Percentiles rank a stretch among this genome's conserved stretches.
These are phyloP conservation scores for Fragaria ananassa DNA, from an alignment of 306 rosid species.

Conservation along the genomic window DNA sequence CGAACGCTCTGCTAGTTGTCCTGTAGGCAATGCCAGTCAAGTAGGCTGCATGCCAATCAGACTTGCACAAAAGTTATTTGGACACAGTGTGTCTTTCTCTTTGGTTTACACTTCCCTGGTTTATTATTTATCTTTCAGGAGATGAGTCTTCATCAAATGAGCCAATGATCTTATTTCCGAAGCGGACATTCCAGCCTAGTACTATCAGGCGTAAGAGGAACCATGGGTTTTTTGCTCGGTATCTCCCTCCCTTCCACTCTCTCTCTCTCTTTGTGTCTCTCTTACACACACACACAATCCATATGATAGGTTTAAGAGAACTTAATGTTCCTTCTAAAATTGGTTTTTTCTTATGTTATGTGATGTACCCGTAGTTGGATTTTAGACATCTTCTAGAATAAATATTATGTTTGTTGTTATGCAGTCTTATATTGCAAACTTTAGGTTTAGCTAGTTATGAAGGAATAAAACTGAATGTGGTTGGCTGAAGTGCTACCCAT, in stretches of 20 bases:
- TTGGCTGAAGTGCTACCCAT: neutral
- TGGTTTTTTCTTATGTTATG: neutral
- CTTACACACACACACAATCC: neutral
- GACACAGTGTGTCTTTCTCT: neutral
- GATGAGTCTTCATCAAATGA: slow-evolving; percentile 55
- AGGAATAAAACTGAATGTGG: neutral
- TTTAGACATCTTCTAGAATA: neutral
- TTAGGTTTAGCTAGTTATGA: neutral
- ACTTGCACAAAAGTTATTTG: neutral
- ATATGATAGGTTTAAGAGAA: neutral
- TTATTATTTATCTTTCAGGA: slow-evolving; percentile 33
- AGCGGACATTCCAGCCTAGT: slow-evolving; percentile 91
- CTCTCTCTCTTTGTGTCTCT: too few species aligned
- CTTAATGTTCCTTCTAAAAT: neutral
- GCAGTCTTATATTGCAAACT: neutral
- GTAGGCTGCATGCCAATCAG: neutral
- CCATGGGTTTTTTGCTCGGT: slow-evolving; percentile 93
- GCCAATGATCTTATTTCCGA: slow-evolving; percentile 75
- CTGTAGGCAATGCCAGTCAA: neutral
- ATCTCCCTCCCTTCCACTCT: slow-evolving; percentile 19
- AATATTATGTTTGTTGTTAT: neutral
- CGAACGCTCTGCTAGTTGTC: neutral
- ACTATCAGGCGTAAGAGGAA: slow-evolving; percentile 67
- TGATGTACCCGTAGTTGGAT: neutral
- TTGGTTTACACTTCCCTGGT: neutral